phyloP scores from a whole-genome alignment of 2,329 filamentous ascomycete genomes.

The Phyllosticta citrichinensis region DNA sequence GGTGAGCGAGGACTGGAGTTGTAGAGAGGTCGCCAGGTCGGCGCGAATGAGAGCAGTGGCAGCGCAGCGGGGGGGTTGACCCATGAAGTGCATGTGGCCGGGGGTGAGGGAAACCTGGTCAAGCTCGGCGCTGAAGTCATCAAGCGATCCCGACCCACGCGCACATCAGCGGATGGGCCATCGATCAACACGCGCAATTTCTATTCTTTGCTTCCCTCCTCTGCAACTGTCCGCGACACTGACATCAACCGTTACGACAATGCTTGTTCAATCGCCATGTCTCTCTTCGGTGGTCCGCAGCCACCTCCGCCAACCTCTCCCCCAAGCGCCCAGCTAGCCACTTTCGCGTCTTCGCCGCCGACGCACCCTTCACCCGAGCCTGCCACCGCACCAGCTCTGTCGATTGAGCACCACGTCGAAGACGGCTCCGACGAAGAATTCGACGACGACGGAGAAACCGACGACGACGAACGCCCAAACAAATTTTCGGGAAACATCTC shows the following conservation, averaged over 20 bases:
- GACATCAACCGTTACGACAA: not conserved
- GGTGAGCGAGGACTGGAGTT: not conserved
- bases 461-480: constrained; percentile 43
- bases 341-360: not conserved
- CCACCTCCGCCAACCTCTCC: constrained; percentile 2
- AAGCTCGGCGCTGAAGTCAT: not conserved
- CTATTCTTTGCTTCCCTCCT: not conserved
- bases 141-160: not conserved
- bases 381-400: not conserved
- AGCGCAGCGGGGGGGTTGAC: too few species aligned
- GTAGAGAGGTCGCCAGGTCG: not conserved
- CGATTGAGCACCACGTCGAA: constrained; percentile 1
- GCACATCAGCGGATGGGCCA: not conserved
- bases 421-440: constrained; percentile 6
- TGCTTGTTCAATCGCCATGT: constrained; percentile 3
- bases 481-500: constrained; percentile 57
- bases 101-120: not conserved
- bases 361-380: not conserved
- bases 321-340: not conserved
- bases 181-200: not conserved
- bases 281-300: constrained; percentile 9
- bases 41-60: too few species aligned
- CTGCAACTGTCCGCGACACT: not conserved
- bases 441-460: constrained; percentile 4
- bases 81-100: not conserved